A percentile compares a stretch with the other conserved stretches of the same genome.
phyloP scores from a whole-genome alignment of 306 rosid species.

The Ammopiptanthus mongolicus region DNA sequence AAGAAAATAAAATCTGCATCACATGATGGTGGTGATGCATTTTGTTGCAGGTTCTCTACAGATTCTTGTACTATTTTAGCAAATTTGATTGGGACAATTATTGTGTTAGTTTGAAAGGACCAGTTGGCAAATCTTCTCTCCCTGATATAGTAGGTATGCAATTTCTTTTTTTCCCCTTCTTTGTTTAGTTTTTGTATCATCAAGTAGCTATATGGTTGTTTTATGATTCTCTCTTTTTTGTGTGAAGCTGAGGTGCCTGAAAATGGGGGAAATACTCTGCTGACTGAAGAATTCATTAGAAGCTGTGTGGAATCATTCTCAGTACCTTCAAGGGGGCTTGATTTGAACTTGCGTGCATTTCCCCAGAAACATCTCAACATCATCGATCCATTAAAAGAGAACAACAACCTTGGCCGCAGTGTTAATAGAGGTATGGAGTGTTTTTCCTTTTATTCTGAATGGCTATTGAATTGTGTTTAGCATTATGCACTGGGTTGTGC shows the following conservation, averaged over 20 bases:
- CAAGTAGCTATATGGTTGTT: slow-evolving; percentile 15
- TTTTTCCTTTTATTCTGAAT: slow-evolving; percentile 9
- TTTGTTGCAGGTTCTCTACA: slow-evolving; percentile 64
- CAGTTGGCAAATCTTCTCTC: slow-evolving; percentile 62
- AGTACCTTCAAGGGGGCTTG: slow-evolving; percentile 55
- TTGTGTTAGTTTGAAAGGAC: slow-evolving; percentile 83
- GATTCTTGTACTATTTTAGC: slow-evolving; percentile 83
- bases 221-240: slow-evolving; percentile 16
- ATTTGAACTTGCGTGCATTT: slow-evolving; percentile 50
- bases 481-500: not conserved
- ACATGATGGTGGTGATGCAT: slow-evolving; percentile 17
- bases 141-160: slow-evolving; percentile 64
- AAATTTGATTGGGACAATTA: slow-evolving; percentile 88
- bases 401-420: slow-evolving; percentile 96
- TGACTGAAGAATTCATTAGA: slow-evolving; percentile 65
- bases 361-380: slow-evolving; percentile 77
- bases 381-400: slow-evolving; percentile 84
- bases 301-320: slow-evolving; percentile 64
- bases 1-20: slow-evolving; percentile 17
- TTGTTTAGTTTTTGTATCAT: not conserved
- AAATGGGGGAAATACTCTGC: slow-evolving; percentile 52
- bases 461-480: not conserved
- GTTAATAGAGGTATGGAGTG: slow-evolving; percentile 64
- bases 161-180: not conserved
- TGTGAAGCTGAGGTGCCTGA: slow-evolving; percentile 61